Conservation (phyloP, 257 asterid genomes). For the Penstemon eatonii region DNA sequence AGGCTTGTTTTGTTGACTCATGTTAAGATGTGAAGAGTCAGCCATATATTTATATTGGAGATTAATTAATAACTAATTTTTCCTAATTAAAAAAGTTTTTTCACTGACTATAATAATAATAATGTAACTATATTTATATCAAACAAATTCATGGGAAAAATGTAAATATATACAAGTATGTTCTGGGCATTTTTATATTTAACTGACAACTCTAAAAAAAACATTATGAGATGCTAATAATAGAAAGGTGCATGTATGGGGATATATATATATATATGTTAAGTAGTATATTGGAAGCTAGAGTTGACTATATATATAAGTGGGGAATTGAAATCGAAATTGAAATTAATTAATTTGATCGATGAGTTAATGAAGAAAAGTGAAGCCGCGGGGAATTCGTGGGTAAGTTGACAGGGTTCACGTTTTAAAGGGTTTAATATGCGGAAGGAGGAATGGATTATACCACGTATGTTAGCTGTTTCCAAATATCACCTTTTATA, state of each 20-base stretch:
- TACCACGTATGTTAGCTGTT: not conserved
- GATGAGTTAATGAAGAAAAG: not conserved
- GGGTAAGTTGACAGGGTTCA: conserved; percentile 14
- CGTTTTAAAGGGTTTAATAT: not conserved
- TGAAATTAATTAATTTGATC: not conserved
- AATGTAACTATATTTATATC: no score
- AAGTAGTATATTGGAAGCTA: not conserved
- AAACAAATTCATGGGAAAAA: no score
- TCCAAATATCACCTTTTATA: not conserved
- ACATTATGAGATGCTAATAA: no score
- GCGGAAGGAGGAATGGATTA: no score
- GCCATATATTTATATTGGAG: conserved; percentile 26
- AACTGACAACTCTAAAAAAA: no score
- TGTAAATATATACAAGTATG: no score
- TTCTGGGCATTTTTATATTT: no score
- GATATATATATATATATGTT: no score
- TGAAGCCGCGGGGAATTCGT: conserved; percentile 44
- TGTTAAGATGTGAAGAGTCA: conserved; percentile 35
- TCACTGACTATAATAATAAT: not conserved
- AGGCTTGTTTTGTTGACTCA: conserved; percentile 35
- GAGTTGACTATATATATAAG: not conserved
- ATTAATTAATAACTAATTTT: not conserved
- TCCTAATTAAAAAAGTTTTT: not conserved
- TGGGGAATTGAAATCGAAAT: not conserved
- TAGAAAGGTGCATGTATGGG: no score